These are phyloP conservation scores for Fusarium hostae DNA, from an alignment of 2,329 filamentous ascomycete genomes.

Conservation along the genomic window DNA sequence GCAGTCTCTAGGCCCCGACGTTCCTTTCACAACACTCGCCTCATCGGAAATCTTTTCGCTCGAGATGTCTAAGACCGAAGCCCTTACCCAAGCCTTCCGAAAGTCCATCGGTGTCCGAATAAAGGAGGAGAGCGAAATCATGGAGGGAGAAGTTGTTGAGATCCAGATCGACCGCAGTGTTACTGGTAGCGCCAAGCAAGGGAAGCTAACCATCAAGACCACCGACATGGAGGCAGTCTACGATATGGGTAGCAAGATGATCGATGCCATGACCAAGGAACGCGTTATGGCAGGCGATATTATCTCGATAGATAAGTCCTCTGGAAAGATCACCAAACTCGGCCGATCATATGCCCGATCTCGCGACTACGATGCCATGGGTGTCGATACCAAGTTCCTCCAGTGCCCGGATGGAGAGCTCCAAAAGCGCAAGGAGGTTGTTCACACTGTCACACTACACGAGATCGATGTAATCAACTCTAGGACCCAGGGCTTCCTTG, in stretches of 20 bases:
- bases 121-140: constrained; percentile 99
- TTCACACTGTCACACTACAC: constrained; percentile 95
- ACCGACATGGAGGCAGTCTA: constrained; percentile 99
- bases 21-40: constrained; percentile 95
- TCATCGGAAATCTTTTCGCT: constrained; percentile 98
- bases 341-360: constrained; percentile 94
- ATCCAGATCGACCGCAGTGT: constrained; percentile 98
- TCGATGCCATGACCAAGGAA: constrained; percentile 99
- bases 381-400: constrained; percentile 96
- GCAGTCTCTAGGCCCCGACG: constrained; percentile 91
- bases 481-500: constrained; percentile 96
- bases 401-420: constrained; percentile 98
- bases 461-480: constrained; percentile 99
- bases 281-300: constrained; percentile 99
- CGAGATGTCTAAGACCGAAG: constrained; percentile 99
- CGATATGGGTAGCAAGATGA: constrained; percentile 99
- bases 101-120: constrained; percentile 98
- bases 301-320: constrained; percentile 98
- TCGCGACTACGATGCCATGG: constrained; percentile 99
- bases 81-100: constrained; percentile 97
- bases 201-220: constrained; percentile 98
- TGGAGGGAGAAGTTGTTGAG: constrained; percentile 98
- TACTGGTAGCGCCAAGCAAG: constrained; percentile 96
- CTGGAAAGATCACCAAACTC: constrained; percentile 96
- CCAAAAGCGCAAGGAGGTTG: constrained; percentile 95